Percentiles rank a stretch among this genome's conserved stretches.
Evolutionary conservation across 768 basidiomycete genomes (phyloP).

Genomic region (Porphyrellus cyaneotinctus): DNA sequence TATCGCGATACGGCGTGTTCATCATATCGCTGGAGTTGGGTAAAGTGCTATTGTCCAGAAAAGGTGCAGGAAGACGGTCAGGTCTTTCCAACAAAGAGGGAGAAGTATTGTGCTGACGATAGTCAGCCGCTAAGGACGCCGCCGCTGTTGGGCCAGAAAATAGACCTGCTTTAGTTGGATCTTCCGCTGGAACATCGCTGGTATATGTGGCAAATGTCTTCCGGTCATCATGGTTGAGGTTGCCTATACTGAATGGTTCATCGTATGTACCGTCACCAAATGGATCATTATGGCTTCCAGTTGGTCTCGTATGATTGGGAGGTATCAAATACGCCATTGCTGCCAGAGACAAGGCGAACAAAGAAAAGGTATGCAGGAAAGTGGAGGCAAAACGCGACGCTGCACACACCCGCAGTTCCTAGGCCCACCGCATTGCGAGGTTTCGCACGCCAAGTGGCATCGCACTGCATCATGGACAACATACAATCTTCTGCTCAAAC

Average conservation of each 20-base stretch:
- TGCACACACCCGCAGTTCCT: not conserved
- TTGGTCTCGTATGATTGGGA: constrained; percentile 8
- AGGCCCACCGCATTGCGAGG: not conserved
- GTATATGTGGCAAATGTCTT: constrained; percentile 19
- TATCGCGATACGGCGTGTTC: constrained; percentile 22
- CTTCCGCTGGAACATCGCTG: constrained; percentile 17
- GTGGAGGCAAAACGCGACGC: not conserved
- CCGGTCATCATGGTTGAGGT: constrained; percentile 15
- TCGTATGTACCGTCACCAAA: constrained; percentile 24
- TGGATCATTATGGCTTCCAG: constrained; percentile 19
- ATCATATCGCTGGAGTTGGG: constrained; percentile 5
- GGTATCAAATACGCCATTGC: constrained; percentile 22
- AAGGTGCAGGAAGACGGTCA: constrained; percentile 17
- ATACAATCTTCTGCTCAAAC: no score
- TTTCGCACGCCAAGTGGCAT: constrained; percentile 20
- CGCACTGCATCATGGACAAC: not conserved
- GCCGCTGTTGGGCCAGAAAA: constrained; percentile 18
- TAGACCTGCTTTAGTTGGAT: constrained; percentile 4
- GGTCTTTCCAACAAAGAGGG: constrained; percentile 11
- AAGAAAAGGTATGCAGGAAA: not conserved
- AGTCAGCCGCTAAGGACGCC: constrained; percentile 25
- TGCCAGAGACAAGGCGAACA: constrained; percentile 21
- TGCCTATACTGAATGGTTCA: constrained; percentile 19
- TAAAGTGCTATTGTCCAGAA: constrained; percentile 4
- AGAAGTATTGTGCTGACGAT: constrained; percentile 19